phyloP scores from a whole-genome alignment of 257 asterid genomes.

The Dorcoceras hygrometricum region DNA sequence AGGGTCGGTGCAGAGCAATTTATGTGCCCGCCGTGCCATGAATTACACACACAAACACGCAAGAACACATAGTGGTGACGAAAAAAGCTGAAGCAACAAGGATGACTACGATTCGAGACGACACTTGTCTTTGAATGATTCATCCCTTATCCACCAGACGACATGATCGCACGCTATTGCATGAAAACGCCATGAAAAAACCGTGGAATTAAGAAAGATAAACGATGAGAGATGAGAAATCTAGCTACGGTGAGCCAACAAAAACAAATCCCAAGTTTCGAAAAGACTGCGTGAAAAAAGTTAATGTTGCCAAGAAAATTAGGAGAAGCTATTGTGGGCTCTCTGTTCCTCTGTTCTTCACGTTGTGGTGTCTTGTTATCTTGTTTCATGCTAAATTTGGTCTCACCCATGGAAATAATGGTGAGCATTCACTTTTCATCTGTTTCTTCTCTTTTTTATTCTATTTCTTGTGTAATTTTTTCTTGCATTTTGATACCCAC shows the following conservation, averaged over 20 bases:
- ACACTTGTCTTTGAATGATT: neutral
- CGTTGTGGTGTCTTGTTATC: constrained; percentile 49
- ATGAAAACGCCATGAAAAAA: constrained; percentile 5
- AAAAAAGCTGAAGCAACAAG: neutral
- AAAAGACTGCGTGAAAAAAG: constrained; percentile 26
- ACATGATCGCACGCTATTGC: neutral
- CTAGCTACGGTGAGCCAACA: constrained; percentile 28
- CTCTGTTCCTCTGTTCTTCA: constrained; percentile 50
- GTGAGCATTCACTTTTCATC: constrained; percentile 29
- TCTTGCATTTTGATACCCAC: neutral
- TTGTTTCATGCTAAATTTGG: constrained; percentile 55
- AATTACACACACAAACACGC: constrained; percentile 2
- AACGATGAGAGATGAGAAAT: constrained; percentile 54
- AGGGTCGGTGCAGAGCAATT: constrained; percentile 17
- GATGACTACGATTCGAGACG: neutral
- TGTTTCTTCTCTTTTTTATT: neutral
- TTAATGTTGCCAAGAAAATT: constrained; percentile 19
- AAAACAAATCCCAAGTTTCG: constrained; percentile 28
- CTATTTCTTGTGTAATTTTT: constrained; percentile 10
- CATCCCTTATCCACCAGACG: neutral
- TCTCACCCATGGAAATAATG: constrained; percentile 62
- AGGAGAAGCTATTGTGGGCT: constrained; percentile 41
- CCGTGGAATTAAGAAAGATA: neutral
- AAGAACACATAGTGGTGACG: neutral
- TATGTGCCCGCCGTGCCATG: constrained; percentile 14